phyloP scores from a whole-genome alignment of 768 basidiomycete species.

The Boletellus emodensis region DNA sequence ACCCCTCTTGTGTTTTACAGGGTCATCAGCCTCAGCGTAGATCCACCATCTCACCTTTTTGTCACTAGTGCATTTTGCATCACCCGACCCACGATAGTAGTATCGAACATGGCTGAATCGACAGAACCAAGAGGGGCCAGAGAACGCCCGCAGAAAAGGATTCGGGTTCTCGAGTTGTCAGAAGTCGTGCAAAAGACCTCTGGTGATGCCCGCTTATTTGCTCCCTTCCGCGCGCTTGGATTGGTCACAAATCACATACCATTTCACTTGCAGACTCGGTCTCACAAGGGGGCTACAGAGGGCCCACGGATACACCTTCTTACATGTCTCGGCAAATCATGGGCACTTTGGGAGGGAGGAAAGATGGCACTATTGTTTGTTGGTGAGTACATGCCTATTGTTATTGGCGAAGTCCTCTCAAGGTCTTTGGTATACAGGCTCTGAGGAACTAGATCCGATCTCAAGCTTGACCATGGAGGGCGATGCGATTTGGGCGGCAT shows the following conservation, averaged over 20 bases:
- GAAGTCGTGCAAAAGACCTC: slow-evolving; percentile 6
- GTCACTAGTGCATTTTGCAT: no score
- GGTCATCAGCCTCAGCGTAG: no score
- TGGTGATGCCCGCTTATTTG: slow-evolving; percentile 55
- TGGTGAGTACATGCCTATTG: slow-evolving; percentile 48
- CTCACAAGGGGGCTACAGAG: slow-evolving; percentile 78
- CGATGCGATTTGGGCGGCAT: slow-evolving; percentile 79
- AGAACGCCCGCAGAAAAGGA: slow-evolving; percentile 26
- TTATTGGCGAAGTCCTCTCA: slow-evolving; percentile 1
- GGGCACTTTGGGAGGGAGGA: slow-evolving; percentile 96
- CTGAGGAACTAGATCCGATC: slow-evolving; percentile 74
- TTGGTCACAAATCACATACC: slow-evolving; percentile 89
- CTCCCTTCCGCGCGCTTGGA: slow-evolving; percentile 94
- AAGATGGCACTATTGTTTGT: slow-evolving; percentile 92
- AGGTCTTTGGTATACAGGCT: slow-evolving; percentile 47
- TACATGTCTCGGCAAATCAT: slow-evolving; percentile 83
- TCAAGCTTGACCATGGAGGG: slow-evolving; percentile 76
- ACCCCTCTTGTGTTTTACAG: no score
- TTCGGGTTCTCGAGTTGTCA: slow-evolving; percentile 6
- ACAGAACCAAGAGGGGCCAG: slow-evolving; percentile 13
- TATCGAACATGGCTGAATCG: slow-evolving; percentile 22
- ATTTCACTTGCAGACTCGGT: slow-evolving; percentile 80
- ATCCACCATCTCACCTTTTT: no score
- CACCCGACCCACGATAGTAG: no score
- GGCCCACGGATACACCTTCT: slow-evolving; percentile 81